These are phyloP conservation scores for Leccinum incarnatum DNA, from an alignment of 768 basidiomycete genomes.

Conservation along the genomic window DNA sequence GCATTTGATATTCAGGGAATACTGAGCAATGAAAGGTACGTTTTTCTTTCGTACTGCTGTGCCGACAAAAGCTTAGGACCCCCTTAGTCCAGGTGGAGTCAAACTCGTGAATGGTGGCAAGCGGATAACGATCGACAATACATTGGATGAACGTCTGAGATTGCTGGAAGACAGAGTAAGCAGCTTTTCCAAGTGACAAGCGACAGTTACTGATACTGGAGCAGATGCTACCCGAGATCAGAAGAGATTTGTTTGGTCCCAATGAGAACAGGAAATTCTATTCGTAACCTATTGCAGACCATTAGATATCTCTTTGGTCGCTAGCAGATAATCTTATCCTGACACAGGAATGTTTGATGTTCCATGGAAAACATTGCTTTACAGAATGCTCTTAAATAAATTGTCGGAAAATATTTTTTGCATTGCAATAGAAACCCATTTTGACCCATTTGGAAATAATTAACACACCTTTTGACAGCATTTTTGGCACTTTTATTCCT, in stretches of 20 bases:
- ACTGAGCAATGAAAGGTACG: constrained; percentile 69
- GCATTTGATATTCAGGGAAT: constrained; percentile 54
- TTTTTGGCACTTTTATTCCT: too few relatives aligned
- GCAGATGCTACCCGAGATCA: constrained; percentile 95
- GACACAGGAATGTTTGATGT: neutral
- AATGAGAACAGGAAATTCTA: constrained; percentile 94
- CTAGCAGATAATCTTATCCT: neutral
- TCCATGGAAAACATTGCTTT: neutral
- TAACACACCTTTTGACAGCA: too few relatives aligned
- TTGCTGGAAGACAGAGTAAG: constrained; percentile 86
- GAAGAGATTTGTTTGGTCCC: constrained; percentile 81
- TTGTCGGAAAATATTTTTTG: too few relatives aligned
- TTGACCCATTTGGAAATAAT: too few relatives aligned
- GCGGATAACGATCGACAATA: constrained; percentile 91
- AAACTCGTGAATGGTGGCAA: constrained; percentile 67
- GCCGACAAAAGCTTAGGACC: neutral
- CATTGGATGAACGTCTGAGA: constrained; percentile 86
- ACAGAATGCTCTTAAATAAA: neutral
- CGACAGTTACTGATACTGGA: neutral
- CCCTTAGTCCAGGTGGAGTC: constrained; percentile 79
- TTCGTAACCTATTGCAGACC: constrained; percentile 39
- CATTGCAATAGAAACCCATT: too few relatives aligned
- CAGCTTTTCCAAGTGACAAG: constrained; percentile 1
- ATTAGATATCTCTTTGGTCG: neutral
- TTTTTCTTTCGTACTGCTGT: constrained; percentile 2